phyloP scores from a whole-genome alignment of 345 rosid species.

The Brassica juncea region DNA sequence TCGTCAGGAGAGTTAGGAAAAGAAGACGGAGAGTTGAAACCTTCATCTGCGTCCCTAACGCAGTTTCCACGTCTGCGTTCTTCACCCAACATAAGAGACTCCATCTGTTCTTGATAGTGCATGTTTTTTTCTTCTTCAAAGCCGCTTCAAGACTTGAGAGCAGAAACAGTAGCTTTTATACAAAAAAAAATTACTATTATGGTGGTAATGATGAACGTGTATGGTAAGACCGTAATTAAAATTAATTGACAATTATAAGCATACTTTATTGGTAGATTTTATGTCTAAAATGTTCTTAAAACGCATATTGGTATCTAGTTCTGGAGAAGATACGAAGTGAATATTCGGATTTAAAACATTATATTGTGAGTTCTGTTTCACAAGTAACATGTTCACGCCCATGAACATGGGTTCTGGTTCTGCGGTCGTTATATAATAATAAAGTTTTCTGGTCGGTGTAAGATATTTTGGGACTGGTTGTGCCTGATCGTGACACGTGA shows the following conservation, averaged over 20 bases:
- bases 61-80: constrained; percentile 38
- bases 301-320: background rate
- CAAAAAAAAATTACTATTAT: background rate
- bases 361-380: constrained; percentile 27
- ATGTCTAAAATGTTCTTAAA: background rate
- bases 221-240: constrained; percentile 11
- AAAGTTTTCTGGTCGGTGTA: constrained; percentile 21
- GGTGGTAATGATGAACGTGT: background rate
- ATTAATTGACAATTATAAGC: background rate
- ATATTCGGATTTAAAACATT: constrained; percentile 33
- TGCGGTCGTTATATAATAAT: constrained; percentile 21
- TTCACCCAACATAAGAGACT: constrained; percentile 36
- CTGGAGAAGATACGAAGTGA: constrained; percentile 3
- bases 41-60: constrained; percentile 33
- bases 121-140: constrained; percentile 7
- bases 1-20: constrained; percentile 40
- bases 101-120: constrained; percentile 44
- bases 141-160: background rate
- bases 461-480: constrained; percentile 10
- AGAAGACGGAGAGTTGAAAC: constrained; percentile 30
- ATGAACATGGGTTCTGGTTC: constrained; percentile 41
- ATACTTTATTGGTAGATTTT: background rate
- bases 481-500: constrained; percentile 14
- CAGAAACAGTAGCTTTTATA: constrained; percentile 9
- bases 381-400: constrained; percentile 38